A percentile compares a stretch with the other conserved stretches of the same genome.
Conservation (phyloP, 2,329 filamentous ascomycete species). For the Penicillium polonicum region DNA sequence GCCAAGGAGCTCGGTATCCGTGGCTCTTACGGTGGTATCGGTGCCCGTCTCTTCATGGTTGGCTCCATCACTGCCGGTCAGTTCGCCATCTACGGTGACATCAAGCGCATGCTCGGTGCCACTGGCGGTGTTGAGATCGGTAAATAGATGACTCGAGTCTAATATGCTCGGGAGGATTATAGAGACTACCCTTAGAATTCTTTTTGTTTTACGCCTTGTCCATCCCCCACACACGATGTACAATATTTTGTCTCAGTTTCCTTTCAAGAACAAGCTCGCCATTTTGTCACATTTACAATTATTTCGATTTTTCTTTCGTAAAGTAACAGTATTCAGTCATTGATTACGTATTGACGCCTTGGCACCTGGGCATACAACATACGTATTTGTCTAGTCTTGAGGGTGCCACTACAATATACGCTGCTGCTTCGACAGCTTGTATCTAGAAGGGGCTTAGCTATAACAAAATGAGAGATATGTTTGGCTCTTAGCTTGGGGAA, state of each 20-base stretch:
- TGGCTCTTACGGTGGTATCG: slow-evolving; percentile 77
- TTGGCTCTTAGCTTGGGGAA: too few relatives aligned
- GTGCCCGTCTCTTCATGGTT: slow-evolving; percentile 56
- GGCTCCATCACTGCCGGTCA: slow-evolving; percentile 75
- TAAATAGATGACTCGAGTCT: slow-evolving; percentile 39
- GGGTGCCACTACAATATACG: too few relatives aligned
- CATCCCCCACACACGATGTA: slow-evolving; percentile 27
- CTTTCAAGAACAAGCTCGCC: slow-evolving; percentile 23
- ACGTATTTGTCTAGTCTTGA: too few relatives aligned
- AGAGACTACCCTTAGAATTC: slow-evolving; percentile 28
- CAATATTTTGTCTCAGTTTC: slow-evolving; percentile 28
- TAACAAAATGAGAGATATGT: too few relatives aligned
- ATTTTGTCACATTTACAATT: slow-evolving; percentile 14
- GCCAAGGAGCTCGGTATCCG: slow-evolving; percentile 77
- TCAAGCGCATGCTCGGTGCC: slow-evolving; percentile 69
- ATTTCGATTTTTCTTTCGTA: background rate
- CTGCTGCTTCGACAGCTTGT: too few relatives aligned
- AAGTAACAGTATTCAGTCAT: background rate
- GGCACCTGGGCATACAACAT: too few relatives aligned
- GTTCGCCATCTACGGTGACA: slow-evolving; percentile 83
- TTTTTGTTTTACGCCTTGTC: slow-evolving; percentile 24
- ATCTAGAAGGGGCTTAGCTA: too few relatives aligned
- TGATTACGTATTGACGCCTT: background rate
- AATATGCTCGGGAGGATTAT: slow-evolving; percentile 23
- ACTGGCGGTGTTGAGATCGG: slow-evolving; percentile 73